Conservation (phyloP, 176 grass and related monocot species). For the Ampelocalamus luodianensis region DNA sequence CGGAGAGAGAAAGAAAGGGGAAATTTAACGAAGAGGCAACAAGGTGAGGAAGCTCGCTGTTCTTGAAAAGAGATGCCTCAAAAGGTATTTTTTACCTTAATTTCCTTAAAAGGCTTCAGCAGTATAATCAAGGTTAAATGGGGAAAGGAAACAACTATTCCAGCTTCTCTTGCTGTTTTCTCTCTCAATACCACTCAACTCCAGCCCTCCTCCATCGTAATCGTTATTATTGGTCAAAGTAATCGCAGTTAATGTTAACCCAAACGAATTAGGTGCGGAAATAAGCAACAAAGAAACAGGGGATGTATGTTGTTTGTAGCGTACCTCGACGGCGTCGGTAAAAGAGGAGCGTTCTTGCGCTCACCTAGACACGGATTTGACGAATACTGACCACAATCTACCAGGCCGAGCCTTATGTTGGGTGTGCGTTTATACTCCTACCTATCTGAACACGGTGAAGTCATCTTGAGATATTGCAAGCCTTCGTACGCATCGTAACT, state of each 20-base stretch:
- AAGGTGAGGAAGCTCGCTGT: slow-evolving; percentile 19
- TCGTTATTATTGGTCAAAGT: not conserved
- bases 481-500: not conserved
- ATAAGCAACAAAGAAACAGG: not conserved
- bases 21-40: not conserved
- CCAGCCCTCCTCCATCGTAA: not conserved
- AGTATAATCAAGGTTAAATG: slow-evolving; percentile 23
- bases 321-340: slow-evolving; percentile 28
- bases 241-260: not conserved
- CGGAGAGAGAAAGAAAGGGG: not conserved
- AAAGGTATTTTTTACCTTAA: not conserved
- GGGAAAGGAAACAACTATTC: not conserved
- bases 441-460: not conserved
- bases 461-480: not conserved
- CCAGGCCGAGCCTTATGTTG: not conserved
- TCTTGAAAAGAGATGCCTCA: not conserved
- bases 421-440: not conserved
- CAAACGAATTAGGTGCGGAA: not conserved
- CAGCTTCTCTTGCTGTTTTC: not conserved
- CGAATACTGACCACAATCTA: not conserved
- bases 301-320: not conserved
- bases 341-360: not conserved
- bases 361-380: not conserved
- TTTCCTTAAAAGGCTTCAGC: not conserved
- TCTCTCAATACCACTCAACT: not conserved